Conservation (phyloP, 257 asterid species). For the Apocynum venetum region DNA sequence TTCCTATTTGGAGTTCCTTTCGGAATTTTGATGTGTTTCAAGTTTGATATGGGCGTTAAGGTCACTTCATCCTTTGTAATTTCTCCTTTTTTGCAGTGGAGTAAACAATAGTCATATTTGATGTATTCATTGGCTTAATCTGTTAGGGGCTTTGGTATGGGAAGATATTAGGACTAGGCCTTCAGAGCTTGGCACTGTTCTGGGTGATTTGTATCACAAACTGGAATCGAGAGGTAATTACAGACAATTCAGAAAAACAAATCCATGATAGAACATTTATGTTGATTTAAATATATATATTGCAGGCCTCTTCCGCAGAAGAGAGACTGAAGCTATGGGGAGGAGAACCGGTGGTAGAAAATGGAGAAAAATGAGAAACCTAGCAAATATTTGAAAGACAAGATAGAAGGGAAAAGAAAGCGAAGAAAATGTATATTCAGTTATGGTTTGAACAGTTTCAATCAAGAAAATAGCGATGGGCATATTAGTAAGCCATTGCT, state of each 20-base stretch:
- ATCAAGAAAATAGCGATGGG: too few species aligned
- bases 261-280: too few species aligned
- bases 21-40: constrained; percentile 51
- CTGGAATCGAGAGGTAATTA: constrained; percentile 1
- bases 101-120: too few species aligned
- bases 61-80: constrained; percentile 19
- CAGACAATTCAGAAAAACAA: too few species aligned
- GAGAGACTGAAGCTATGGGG: constrained; percentile 5
- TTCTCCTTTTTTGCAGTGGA: neutral
- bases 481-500: too few species aligned
- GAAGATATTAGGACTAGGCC: neutral
- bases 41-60: constrained; percentile 40
- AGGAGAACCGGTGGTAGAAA: neutral
- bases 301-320: constrained; percentile 3
- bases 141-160: constrained; percentile 5
- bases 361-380: neutral
- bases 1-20: constrained; percentile 56
- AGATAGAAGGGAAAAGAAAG: too few species aligned
- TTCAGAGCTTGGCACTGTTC: neutral
- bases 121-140: too few species aligned
- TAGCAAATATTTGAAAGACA: too few species aligned
- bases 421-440: too few species aligned
- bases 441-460: too few species aligned
- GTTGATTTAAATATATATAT: neutral
- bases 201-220: constrained; percentile 9